Evolutionary conservation across 2,329 filamentous ascomycete species (phyloP), one percentile per base, ranked within the genome.

Genomic region (Beauveria asiatica): DNA sequence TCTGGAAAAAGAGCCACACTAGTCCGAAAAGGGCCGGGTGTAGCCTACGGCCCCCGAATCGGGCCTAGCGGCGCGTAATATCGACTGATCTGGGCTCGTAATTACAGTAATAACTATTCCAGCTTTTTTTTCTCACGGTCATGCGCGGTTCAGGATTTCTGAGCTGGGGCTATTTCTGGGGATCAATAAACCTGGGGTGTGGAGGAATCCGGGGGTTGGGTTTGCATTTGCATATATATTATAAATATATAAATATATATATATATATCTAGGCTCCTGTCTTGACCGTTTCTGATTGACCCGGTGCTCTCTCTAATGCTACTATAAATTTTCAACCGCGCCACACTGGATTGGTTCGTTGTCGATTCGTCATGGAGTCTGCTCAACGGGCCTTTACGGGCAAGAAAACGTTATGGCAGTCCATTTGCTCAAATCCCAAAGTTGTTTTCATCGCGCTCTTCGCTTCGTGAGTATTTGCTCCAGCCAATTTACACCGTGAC

Each of bases 361-460:
- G 6, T 11, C 11, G 44, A 27, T 3, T 51, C 27, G 57, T 59
- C 42, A 52, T 65, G 61, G 64, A 67, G 50, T 60, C 64, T 2
- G 59, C 64, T 4, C 63, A 63, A 25, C 53, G 62, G 30, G 48
- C 64, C 21, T 25, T 62, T 10, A 48, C 61, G 2, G 59, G 52
- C 48, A 64, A 64, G 44, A 64, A 57, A 51, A 56, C 59, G 5
- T 42, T 64, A 23, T 73, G 70, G 70, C 65, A 66, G 53, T 66
- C 70, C n/a, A 65, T 73, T 33, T 61, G 64, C 21, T 61, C 65
- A 45, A 75, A 75, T 60, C 72, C 72, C 46, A 74, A 74, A 61
- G 66, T 74, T 27, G 63, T 75, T 33, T 65, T 74, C 50, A 75
- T 75, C 58, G 72, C 73, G 8, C 66, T 75, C n/a, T 75, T 75